Conservation (phyloP, 2,329 filamentous ascomycete species). For the Cercospora citrullina region DNA sequence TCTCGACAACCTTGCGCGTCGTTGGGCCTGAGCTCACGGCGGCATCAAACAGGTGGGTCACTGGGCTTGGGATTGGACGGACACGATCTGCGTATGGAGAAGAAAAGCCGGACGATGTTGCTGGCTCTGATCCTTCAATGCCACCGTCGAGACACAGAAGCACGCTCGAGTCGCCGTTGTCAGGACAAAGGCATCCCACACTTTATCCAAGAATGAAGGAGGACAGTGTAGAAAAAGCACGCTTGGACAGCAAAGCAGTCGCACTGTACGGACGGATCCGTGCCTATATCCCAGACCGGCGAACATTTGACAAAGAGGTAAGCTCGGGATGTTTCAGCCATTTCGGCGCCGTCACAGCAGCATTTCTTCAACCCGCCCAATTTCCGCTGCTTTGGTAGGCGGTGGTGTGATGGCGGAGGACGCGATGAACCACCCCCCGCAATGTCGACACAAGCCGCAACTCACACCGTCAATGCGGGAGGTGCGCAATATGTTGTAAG, state of each 20-base stretch:
- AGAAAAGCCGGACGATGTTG: background rate
- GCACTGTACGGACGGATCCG: background rate
- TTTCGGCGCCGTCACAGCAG: background rate
- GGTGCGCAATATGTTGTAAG: background rate
- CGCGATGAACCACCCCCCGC: background rate
- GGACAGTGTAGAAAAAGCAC: background rate
- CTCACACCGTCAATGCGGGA: background rate
- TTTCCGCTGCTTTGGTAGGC: background rate
- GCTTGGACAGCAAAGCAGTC: background rate
- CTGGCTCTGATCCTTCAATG: too few species aligned
- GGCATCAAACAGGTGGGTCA: background rate
- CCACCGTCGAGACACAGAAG: background rate
- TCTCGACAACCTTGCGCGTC: background rate
- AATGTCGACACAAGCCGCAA: background rate
- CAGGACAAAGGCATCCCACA: too few species aligned
- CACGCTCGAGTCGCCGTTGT: too few species aligned
- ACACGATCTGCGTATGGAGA: background rate
- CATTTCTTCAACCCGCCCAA: background rate
- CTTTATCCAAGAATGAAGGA: too few species aligned
- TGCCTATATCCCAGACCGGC: background rate
- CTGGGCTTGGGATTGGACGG: background rate
- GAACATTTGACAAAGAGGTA: background rate
- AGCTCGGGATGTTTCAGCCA: background rate
- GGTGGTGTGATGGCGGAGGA: background rate
- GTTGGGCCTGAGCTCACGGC: background rate